phyloP scores from a whole-genome alignment of 2,329 filamentous ascomycete species.

The Cercospora sp. region DNA sequence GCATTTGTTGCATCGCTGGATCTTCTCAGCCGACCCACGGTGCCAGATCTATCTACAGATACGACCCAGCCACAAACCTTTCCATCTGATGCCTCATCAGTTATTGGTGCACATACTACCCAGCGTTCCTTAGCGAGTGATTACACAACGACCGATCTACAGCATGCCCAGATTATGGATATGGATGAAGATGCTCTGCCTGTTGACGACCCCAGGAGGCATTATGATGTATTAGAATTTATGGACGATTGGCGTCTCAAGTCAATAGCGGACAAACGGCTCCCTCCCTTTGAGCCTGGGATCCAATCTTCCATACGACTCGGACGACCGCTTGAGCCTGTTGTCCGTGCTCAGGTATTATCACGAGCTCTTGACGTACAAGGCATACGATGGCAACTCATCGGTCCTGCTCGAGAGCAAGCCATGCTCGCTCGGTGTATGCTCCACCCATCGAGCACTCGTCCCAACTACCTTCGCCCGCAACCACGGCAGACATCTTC shows the following conservation, averaged over 20 bases:
- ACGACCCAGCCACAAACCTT: neutral
- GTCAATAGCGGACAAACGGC: constrained; percentile 24
- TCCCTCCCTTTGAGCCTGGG: constrained; percentile 26
- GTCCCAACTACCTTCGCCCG: neutral
- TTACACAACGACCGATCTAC: neutral
- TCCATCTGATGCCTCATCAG: neutral
- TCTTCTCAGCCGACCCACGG: neutral
- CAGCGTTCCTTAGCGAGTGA: neutral
- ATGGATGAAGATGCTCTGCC: constrained; percentile 30
- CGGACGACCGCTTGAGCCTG: constrained; percentile 18
- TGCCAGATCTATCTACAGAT: neutral
- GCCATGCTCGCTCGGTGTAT: constrained; percentile 34
- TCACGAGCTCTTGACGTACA: constrained; percentile 36
- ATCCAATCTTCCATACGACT: constrained; percentile 24
- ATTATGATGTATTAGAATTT: constrained; percentile 37
- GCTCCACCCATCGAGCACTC: constrained; percentile 31
- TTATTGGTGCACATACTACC: neutral
- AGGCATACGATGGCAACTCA: constrained; percentile 39
- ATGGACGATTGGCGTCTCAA: constrained; percentile 35
- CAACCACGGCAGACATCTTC: constrained; percentile 4
- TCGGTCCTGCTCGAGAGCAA: constrained; percentile 32
- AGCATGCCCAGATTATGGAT: constrained; percentile 10
- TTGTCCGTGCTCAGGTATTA: constrained; percentile 23
- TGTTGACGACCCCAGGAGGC: constrained; percentile 33
- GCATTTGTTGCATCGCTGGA: neutral